Base-by-base conservation (phyloP, 2,329 filamentous ascomycete genomes). In the Daldinia sp. region DNA sequence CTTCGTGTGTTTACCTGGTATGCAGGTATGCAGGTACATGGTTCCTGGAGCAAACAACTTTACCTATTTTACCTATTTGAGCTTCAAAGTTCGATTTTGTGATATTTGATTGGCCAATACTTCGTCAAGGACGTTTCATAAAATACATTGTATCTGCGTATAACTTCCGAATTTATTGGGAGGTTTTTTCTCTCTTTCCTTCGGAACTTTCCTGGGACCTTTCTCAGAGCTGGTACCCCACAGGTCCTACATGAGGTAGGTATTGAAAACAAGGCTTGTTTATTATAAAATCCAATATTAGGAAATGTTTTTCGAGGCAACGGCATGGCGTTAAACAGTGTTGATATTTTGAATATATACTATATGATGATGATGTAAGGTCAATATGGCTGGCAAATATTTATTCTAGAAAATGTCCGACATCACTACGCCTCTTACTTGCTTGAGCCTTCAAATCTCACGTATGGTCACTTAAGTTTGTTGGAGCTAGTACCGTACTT, bases 11-110 rank as follows among this genome's bases (percentile, higher is more conserved):
- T 37, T 37, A 41, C 37, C 13, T 17, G 37, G 37, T 19, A 15
- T 8, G 9, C 17, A n/a, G n/a, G n/a, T 5, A 35, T 51, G 21
- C 30, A 35, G 21, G 34, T 34, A 32, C 51, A 52, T n/a, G 39
- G 8, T 23, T 35, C 58, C 35, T 25, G 9, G 17, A 25, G 30
- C 43, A 50, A 34, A n/a, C 17, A 13, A 8, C 53, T 48, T 67
- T 67, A 54, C 64, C 61, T 61, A 48, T 64, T 48, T 67, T 67
- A 54, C 64, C 61, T 61, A 48, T 64, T 67, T 54, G 19, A 52
- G 57, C 53, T 15, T 25, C 23, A 45, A 4, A 45, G n/a, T 37
- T 19, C 25, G 8, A 19, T 50, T 56, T 13, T 10, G 6, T 5
- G 15, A 17, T 8, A 21, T 43, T 0, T 30, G 17, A 67, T 64